Evolutionary conservation across 1,284 basidiomycete species (phyloP).

Genomic region (Ustilago curta): DNA sequence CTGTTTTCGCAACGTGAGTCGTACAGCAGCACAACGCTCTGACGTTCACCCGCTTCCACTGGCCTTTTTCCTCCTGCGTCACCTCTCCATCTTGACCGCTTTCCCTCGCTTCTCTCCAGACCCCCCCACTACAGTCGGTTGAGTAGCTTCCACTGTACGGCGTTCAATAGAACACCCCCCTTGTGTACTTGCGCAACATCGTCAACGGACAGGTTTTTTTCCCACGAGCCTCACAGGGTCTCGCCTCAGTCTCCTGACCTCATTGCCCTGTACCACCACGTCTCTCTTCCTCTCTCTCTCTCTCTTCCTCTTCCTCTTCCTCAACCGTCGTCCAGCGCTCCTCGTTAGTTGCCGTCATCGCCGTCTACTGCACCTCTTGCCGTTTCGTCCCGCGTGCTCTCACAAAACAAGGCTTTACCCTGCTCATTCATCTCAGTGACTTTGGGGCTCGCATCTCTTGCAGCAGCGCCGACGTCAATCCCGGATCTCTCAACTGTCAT

Average conservation of each 20-base stretch:
- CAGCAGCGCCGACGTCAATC: slow-evolving; percentile 25
- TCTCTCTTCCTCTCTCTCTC: background rate
- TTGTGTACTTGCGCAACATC: no score
- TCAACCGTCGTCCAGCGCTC: slow-evolving; percentile 6
- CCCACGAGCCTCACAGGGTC: no score
- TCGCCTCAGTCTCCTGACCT: slow-evolving; percentile 10
- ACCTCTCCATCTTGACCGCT: no score
- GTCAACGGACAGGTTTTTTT: background rate
- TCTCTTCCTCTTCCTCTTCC: slow-evolving; percentile 1
- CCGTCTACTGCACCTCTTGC: background rate
- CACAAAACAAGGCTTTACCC: slow-evolving; percentile 19
- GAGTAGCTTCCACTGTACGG: background rate
- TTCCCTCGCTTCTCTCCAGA: no score
- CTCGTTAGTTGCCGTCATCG: slow-evolving; percentile 6
- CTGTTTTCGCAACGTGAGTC: background rate
- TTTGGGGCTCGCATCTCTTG: slow-evolving; percentile 3
- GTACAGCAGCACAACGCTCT: slow-evolving; percentile 1
- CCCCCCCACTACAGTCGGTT: no score
- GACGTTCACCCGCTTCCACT: slow-evolving; percentile 24
- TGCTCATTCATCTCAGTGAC: slow-evolving; percentile 12
- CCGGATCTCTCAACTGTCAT: no score
- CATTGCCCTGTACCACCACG: slow-evolving; percentile 6
- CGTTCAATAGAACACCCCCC: no score
- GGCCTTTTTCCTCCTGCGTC: no score
- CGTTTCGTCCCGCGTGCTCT: background rate